A percentile compares a stretch with the other conserved stretches of the same genome.
These are phyloP conservation scores for Beauveria australis DNA, from an alignment of 2,329 filamentous ascomycete species.

Conservation along the genomic window DNA sequence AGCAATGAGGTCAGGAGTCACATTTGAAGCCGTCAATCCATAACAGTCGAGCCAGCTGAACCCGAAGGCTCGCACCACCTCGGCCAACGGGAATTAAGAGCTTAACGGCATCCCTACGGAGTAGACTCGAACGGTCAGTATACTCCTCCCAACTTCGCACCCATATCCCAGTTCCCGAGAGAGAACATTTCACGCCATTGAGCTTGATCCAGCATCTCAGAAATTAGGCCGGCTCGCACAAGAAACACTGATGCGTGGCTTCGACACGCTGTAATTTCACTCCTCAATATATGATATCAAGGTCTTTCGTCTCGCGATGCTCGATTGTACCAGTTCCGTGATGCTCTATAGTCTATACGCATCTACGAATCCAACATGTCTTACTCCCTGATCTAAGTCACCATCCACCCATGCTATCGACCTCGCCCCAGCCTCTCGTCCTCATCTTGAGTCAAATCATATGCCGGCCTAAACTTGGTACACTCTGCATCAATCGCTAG, in stretches of 20 bases:
- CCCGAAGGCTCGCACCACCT: too few species aligned
- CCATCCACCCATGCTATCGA: conserved; percentile 24
- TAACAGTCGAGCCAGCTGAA: too few species aligned
- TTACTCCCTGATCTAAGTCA: background rate
- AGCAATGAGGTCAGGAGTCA: too few species aligned
- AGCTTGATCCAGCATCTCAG: background rate
- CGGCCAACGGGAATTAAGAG: too few species aligned
- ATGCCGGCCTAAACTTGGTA: conserved; percentile 58
- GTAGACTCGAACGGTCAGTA: background rate
- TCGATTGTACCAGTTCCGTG: background rate
- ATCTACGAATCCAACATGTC: background rate
- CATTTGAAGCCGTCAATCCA: too few species aligned
- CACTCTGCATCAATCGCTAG: conserved; percentile 37
- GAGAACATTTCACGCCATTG: background rate
- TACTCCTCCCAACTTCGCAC: background rate
- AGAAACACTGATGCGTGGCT: background rate
- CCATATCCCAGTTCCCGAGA: too few species aligned
- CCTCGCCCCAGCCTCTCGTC: conserved; percentile 73
- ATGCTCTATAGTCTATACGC: conserved; percentile 10
- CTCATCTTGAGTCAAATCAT: conserved; percentile 64
- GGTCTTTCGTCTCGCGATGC: background rate
- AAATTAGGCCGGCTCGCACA: background rate
- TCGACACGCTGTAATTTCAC: background rate
- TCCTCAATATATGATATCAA: background rate
- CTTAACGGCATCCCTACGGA: too few species aligned